Evolutionary conservation across 768 basidiomycete genomes (phyloP).

Genomic region (Hypholoma fasciculare): DNA sequence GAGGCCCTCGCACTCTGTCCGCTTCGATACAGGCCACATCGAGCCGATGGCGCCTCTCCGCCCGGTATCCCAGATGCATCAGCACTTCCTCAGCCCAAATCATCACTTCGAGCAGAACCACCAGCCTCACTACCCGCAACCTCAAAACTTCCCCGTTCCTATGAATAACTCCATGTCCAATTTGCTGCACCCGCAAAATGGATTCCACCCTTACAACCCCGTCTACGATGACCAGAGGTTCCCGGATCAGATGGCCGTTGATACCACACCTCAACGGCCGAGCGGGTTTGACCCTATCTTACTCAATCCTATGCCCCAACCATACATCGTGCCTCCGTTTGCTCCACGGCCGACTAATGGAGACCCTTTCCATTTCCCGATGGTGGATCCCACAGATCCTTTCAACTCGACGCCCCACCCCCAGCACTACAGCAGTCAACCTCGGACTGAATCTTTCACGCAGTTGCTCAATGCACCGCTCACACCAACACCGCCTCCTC

Average conservation of each 20-base stretch:
- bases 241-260: slow-evolving; percentile 37
- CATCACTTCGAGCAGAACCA: not conserved
- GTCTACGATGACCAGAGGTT: slow-evolving; percentile 7
- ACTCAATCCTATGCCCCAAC: slow-evolving; percentile 48
- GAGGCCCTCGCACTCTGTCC: slow-evolving; percentile 37
- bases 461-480: slow-evolving; percentile 4
- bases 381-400: slow-evolving; percentile 17
- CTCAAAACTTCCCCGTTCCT: slow-evolving; percentile 5
- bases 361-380: slow-evolving; percentile 8
- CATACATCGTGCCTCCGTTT: not conserved
- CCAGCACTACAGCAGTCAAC: not conserved
- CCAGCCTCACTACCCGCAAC: not conserved
- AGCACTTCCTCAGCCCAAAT: not conserved
- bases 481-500: slow-evolving; percentile 8
- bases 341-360: slow-evolving; percentile 7
- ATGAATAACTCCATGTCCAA: slow-evolving; percentile 5
- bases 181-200: not conserved
- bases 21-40: slow-evolving; percentile 44
- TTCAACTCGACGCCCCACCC: slow-evolving; percentile 12
- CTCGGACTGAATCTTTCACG: slow-evolving; percentile 4
- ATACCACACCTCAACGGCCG: slow-evolving; percentile 30
- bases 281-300: slow-evolving; percentile 52
- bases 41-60: slow-evolving; percentile 24
- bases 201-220: slow-evolving; percentile 3
- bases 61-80: not conserved